phyloP scores from a whole-genome alignment of 768 basidiomycete genomes.

The Mycena amicta region DNA sequence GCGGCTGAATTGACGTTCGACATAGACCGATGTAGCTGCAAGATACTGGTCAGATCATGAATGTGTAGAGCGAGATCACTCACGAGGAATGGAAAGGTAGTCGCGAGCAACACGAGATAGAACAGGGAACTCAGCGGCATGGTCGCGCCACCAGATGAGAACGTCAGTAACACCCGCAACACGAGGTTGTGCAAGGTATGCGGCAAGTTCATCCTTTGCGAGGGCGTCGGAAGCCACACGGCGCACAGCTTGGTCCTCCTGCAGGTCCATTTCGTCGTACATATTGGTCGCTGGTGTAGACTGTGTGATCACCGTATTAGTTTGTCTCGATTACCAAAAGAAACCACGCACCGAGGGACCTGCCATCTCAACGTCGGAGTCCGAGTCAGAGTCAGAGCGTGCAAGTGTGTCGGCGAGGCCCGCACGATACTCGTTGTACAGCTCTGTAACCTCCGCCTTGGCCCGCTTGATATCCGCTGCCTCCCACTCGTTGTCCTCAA shows the following conservation, averaged over 20 bases:
- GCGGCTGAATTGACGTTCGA: slow-evolving; percentile 28
- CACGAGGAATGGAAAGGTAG: slow-evolving; percentile 34
- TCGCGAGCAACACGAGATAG: slow-evolving; percentile 34
- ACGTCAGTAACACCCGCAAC: slow-evolving; percentile 22
- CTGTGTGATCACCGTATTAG: background rate
- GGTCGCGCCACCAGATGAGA: slow-evolving; percentile 31
- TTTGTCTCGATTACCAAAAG: background rate
- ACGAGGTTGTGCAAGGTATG: slow-evolving; percentile 28
- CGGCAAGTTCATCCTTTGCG: slow-evolving; percentile 23
- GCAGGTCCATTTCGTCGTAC: slow-evolving; percentile 4
- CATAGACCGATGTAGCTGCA: slow-evolving; percentile 27
- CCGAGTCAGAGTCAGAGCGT: background rate
- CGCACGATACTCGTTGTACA: slow-evolving; percentile 2
- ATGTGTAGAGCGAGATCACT: background rate
- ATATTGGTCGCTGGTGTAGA: background rate
- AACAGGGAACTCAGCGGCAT: slow-evolving; percentile 22
- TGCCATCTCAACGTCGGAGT: background rate
- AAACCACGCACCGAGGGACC: background rate
- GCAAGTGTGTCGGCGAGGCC: background rate
- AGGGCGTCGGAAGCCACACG: background rate
- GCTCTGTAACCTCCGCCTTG: slow-evolving; percentile 22
- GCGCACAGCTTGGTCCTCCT: background rate
- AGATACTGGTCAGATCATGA: background rate
- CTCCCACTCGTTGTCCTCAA: slow-evolving; percentile 31
- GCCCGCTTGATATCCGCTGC: slow-evolving; percentile 27